phyloP scores from a whole-genome alignment of 140 eudicot genomes.

The Senecio squalidus region DNA sequence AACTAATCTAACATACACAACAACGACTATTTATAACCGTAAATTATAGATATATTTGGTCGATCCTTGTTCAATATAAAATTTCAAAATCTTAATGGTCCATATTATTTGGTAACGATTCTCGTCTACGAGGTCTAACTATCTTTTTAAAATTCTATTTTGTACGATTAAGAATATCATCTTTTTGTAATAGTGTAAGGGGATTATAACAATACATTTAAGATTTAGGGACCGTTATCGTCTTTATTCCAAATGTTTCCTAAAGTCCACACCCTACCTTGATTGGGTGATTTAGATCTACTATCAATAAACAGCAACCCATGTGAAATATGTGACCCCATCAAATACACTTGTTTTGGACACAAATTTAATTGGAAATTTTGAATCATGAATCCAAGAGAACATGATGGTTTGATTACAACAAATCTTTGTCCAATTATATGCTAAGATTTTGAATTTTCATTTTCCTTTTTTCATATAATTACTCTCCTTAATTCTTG shows the following conservation, averaged over 20 bases:
- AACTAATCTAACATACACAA: no score
- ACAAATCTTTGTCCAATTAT: slow-evolving; percentile 18
- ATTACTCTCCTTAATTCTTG: no score
- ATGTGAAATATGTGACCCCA: slow-evolving; percentile 31
- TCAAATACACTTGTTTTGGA: slow-evolving; percentile 18
- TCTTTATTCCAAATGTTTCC: background rate
- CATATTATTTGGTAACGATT: no score
- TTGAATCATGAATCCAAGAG: slow-evolving; percentile 10
- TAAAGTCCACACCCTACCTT: slow-evolving; percentile 22
- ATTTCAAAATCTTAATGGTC: no score
- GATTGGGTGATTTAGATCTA: slow-evolving; percentile 31
- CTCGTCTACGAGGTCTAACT: no score
- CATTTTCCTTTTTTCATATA: background rate
- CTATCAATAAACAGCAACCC: slow-evolving; percentile 26
- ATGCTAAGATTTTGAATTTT: background rate
- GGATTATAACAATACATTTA: background rate
- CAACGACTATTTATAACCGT: no score
- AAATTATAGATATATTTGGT: no score
- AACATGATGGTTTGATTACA: slow-evolving; percentile 25
- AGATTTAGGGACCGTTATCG: slow-evolving; percentile 4
- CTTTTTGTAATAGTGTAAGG: slow-evolving; percentile 8
- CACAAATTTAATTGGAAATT: slow-evolving; percentile 6
- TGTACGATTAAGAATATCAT: no score
- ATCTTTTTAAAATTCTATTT: no score
- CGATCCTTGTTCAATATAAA: no score